phyloP scores from a whole-genome alignment of 1,284 basidiomycete genomes.

The Singerocomus rubriflavus region DNA sequence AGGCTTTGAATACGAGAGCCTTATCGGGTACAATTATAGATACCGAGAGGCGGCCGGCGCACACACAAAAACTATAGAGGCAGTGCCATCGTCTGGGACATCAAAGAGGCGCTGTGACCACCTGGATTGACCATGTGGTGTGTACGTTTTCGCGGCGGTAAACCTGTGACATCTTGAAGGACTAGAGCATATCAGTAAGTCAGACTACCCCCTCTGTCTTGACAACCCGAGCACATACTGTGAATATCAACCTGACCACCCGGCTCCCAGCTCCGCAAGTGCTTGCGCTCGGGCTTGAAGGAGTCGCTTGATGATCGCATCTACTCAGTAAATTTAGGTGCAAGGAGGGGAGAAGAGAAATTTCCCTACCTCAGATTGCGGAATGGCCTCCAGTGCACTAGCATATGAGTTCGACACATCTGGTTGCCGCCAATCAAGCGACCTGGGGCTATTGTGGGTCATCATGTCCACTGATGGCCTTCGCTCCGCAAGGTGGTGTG shows the following conservation, averaged over 20 bases:
- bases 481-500: conserved; percentile 34
- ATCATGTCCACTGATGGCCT: conserved; percentile 34
- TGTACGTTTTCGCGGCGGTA: conserved; percentile 56
- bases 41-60: conserved; percentile 21
- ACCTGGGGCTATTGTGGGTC: conserved; percentile 40
- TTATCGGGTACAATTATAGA: conserved; percentile 15
- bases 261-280: conserved; percentile 57
- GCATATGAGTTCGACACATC: conserved; percentile 48
- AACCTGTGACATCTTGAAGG: conserved; percentile 45
- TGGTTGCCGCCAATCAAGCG: conserved; percentile 50
- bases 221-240: conserved; percentile 24
- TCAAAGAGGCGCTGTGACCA: conserved; percentile 44
- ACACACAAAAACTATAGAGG: conserved; percentile 27
- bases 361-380: conserved; percentile 50
- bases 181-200: conserved; percentile 16
- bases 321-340: conserved; percentile 34
- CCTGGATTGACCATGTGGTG: conserved; percentile 55
- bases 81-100: conserved; percentile 45
- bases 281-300: conserved; percentile 49
- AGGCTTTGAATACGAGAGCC: conserved; percentile 13
- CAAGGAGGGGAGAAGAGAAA: conserved; percentile 13
- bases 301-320: conserved; percentile 42
- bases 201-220: conserved; percentile 18
- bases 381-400: conserved; percentile 38
- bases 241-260: conserved; percentile 39